Percentiles rank a stretch among this genome's conserved stretches.
Conservation (phyloP, 768 basidiomycete species). For the Baorangia bicolor region DNA sequence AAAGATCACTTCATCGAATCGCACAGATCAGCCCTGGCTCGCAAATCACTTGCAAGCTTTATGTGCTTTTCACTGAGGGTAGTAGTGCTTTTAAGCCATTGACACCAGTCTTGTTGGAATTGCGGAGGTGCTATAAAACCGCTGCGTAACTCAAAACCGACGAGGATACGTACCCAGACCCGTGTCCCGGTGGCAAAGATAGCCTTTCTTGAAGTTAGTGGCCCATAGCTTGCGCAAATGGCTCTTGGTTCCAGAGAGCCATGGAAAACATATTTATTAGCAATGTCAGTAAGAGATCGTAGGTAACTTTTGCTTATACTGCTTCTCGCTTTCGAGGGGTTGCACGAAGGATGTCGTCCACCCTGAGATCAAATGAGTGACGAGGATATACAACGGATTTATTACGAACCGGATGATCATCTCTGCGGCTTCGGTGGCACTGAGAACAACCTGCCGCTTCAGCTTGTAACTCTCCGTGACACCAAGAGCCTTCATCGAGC, state of each 20-base stretch:
- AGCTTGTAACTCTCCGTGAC: slow-evolving; percentile 97
- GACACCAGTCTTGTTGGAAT: too few species aligned
- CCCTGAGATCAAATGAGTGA: slow-evolving; percentile 43
- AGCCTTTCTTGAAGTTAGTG: background rate
- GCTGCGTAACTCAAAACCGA: background rate
- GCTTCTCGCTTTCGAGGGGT: slow-evolving; percentile 86
- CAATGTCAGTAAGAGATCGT: background rate
- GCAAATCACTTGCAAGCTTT: too few species aligned
- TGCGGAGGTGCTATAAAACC: background rate
- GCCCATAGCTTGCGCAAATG: background rate
- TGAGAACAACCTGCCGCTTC: slow-evolving; percentile 91
- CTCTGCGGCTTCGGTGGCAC: slow-evolving; percentile 95
- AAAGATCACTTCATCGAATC: background rate
- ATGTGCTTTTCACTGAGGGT: too few species aligned
- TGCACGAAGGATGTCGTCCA: slow-evolving; percentile 88
- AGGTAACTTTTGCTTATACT: slow-evolving; percentile 39
- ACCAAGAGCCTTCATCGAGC: slow-evolving; percentile 84
- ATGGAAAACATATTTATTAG: slow-evolving; percentile 2
- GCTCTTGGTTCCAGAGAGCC: background rate
- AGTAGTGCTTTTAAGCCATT: too few species aligned
- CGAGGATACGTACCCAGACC: background rate
- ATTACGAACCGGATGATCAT: slow-evolving; percentile 88
- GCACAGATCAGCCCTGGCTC: too few species aligned
- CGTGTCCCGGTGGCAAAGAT: background rate
- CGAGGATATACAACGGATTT: background rate